Percentiles rank a stretch among this genome's conserved stretches.
Conservation (phyloP, 1,139 yeast species). For the Yamadazyma sp. region DNA sequence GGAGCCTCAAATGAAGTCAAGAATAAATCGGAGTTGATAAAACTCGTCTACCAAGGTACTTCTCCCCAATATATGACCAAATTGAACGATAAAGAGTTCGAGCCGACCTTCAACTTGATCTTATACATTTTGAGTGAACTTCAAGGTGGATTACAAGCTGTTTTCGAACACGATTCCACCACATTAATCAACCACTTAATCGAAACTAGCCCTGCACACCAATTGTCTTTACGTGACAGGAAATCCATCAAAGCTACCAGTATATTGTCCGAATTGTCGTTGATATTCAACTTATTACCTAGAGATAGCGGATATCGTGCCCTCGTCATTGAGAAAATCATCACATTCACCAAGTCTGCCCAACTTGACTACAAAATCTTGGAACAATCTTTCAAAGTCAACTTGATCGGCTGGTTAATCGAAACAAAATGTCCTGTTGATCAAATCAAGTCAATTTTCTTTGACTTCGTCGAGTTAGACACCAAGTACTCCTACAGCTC, state of each 20-base stretch:
- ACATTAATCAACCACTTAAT: slow-evolving; percentile 32
- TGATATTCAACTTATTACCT: slow-evolving; percentile 46
- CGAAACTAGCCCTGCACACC: slow-evolving; percentile 36
- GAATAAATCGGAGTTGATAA: slow-evolving; percentile 30
- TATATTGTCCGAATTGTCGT: slow-evolving; percentile 42
- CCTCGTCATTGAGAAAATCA: slow-evolving; percentile 32
- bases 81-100: slow-evolving; percentile 47
- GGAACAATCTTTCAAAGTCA: slow-evolving; percentile 36
- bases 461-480: slow-evolving; percentile 43
- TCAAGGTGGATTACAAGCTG: slow-evolving; percentile 26
- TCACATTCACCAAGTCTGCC: slow-evolving; percentile 32
- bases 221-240: slow-evolving; percentile 49
- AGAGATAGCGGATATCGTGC: slow-evolving; percentile 33
- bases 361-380: slow-evolving; percentile 35
- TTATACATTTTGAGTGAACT: slow-evolving; percentile 36
- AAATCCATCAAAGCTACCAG: slow-evolving; percentile 45
- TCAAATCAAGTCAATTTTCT: slow-evolving; percentile 33
- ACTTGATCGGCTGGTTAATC: slow-evolving; percentile 39
- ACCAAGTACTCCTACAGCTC: slow-evolving; percentile 26
- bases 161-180: slow-evolving; percentile 19
- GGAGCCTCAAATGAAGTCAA: slow-evolving; percentile 25
- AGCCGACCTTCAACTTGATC: slow-evolving; percentile 46
- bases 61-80: slow-evolving; percentile 28
- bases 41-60: slow-evolving; percentile 28
- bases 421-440: slow-evolving; percentile 29